A percentile compares a stretch with the other conserved stretches of the same genome.
Conservation (phyloP, 148 eudicot species). For the Tetragonia tetragonoides region DNA sequence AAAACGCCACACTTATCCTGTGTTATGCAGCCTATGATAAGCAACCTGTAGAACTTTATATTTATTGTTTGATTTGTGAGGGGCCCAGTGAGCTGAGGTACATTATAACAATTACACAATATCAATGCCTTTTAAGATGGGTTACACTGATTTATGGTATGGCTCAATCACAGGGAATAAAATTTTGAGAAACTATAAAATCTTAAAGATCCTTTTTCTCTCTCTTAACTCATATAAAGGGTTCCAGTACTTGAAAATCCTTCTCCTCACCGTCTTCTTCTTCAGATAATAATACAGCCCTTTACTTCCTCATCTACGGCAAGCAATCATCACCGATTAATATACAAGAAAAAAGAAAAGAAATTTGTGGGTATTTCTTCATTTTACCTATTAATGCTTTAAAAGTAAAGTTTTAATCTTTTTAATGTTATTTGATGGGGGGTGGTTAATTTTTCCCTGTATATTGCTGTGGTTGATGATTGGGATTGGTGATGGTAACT, state of each 20-base stretch:
- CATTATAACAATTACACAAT: neutral
- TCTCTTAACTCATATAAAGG: slow-evolving; percentile 9
- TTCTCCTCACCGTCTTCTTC: slow-evolving; percentile 16
- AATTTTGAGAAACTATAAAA: slow-evolving; percentile 18
- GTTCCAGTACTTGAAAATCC: slow-evolving; percentile 15
- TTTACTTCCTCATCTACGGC: neutral
- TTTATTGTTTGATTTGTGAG: neutral
- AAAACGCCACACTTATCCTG: slow-evolving; percentile 7
- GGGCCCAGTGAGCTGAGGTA: neutral
- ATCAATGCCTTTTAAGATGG: neutral
- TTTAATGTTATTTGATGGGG: neutral
- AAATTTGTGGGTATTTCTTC: neutral
- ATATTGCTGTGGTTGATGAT: neutral
- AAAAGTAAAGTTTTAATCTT: neutral
- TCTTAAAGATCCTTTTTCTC: slow-evolving; percentile 12
- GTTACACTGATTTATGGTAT: neutral
- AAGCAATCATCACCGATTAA: neutral
- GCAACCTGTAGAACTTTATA: neutral
- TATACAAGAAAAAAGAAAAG: neutral
- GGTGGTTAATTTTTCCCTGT: neutral
- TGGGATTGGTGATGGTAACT: neutral
- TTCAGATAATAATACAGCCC: slow-evolving; percentile 7
- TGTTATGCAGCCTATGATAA: slow-evolving; percentile 5
- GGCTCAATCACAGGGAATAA: neutral
- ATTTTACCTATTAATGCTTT: neutral